Base-by-base conservation (phyloP, 148 eudicot species). In the Selenicereus undatus region DNA sequence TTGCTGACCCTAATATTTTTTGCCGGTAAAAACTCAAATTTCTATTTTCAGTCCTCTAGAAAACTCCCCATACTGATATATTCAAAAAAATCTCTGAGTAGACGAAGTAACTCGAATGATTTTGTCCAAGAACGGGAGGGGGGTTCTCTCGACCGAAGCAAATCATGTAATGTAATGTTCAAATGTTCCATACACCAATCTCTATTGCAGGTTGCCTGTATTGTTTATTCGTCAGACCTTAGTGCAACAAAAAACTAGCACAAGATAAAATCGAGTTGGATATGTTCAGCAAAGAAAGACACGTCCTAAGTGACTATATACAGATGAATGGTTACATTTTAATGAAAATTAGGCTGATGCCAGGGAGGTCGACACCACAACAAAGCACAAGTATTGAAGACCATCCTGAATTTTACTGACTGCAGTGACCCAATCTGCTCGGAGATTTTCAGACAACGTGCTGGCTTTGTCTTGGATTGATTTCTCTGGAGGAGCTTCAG, bases 351-450 rank as follows among this genome's bases (percentile, higher is more conserved):
- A 93, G 77, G 91, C 90, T 76, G 89, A 69, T 58, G 94, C 90
- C 93, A 94, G 90, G 39, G 98, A 92, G 81, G 91, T 89, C 14
- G 95, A 89, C 80, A 94, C 80, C 75, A 91, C 87, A 64, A 94
- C 88, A 35, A 89, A 89, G 75, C 90, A 89, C 81, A 97, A 80
- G 80, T 86, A 85, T 74, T 89, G 90, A 54, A 92, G 86, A 71
- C 94, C 97, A 21, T 94, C 98, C 85, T 90, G 92, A 78, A 97
- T 89, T 88, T 94, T 97, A 69, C 91, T 88, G 54, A 91, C 76
- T 20, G 98, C 97, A 51, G 86, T 88, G 35, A 78, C 87, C 43
- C 76, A 89, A 87, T 90, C 97, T 11, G 87, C 81, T 45, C 87
- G 90, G 45, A 97, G 91, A 84, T 84, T 86, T 79, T 88, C 89